These are phyloP conservation scores for Pezicula carpinea DNA, from an alignment of 2,329 filamentous ascomycete species.

Conservation along the genomic window DNA sequence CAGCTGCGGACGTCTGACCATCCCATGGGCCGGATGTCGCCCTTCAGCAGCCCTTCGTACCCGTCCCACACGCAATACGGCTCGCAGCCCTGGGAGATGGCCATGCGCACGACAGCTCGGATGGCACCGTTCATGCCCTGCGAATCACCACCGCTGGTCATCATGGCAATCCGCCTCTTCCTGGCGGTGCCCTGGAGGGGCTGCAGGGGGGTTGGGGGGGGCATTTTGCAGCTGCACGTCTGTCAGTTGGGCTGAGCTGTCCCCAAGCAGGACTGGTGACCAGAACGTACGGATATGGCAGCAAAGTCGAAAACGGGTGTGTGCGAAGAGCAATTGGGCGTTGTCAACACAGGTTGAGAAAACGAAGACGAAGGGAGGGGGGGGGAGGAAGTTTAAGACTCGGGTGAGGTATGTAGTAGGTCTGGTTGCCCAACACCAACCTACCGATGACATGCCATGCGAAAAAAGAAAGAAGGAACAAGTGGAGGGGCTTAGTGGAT, in stretches of 20 bases:
- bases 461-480: too few species aligned
- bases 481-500: neutral
- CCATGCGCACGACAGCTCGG: slow-evolving; percentile 78
- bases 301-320: too few species aligned
- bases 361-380: too few species aligned
- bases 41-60: slow-evolving; percentile 90
- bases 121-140: slow-evolving; percentile 73
- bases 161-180: slow-evolving; percentile 52
- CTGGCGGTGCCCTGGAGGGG: slow-evolving; percentile 19
- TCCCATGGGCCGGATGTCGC: slow-evolving; percentile 80
- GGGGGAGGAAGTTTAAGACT: too few species aligned
- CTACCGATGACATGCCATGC: too few species aligned
- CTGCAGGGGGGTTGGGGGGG: slow-evolving; percentile 17
- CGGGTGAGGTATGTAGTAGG: too few species aligned
- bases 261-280: too few species aligned
- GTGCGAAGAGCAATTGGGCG: too few species aligned
- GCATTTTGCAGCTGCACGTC: slow-evolving; percentile 18
- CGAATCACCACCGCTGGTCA: slow-evolving; percentile 72
- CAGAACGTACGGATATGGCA: too few species aligned
- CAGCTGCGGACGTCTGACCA: slow-evolving; percentile 96
- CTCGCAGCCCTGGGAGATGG: slow-evolving; percentile 78
- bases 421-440: too few species aligned
- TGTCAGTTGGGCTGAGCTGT: neutral
- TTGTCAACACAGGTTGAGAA: too few species aligned
- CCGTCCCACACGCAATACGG: slow-evolving; percentile 84